A percentile compares a stretch with the other conserved stretches of the same genome.
phyloP scores from a whole-genome alignment of 2,329 filamentous ascomycete genomes.

The Orbilia quercus region DNA sequence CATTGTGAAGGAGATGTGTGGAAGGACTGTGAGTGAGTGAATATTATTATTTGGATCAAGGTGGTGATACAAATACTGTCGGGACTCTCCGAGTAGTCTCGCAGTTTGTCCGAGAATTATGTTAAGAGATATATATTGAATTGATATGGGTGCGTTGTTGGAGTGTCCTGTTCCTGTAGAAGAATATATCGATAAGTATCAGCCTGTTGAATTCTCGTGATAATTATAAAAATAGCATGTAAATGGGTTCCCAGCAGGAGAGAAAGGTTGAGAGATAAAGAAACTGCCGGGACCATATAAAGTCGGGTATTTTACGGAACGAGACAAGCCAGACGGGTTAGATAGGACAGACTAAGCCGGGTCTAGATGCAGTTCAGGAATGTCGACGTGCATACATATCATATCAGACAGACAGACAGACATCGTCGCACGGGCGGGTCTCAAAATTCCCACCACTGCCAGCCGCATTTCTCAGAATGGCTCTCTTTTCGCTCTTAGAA shows the following conservation, averaged over 20 bases:
- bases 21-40: too few relatives aligned
- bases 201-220: too few relatives aligned
- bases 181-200: too few relatives aligned
- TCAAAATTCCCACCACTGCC: slow-evolving; percentile 26
- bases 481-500: slow-evolving; percentile 4
- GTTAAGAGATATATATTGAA: neutral
- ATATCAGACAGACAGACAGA: slow-evolving; percentile 6
- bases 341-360: slow-evolving; percentile 32
- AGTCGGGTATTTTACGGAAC: slow-evolving; percentile 53
- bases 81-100: too few relatives aligned
- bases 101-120: neutral
- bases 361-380: slow-evolving; percentile 57
- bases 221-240: too few relatives aligned
- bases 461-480: slow-evolving; percentile 55
- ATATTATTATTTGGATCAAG: too few relatives aligned
- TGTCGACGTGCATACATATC: slow-evolving; percentile 52
- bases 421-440: slow-evolving; percentile 46
- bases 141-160: neutral
- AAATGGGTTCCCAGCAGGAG: neutral
- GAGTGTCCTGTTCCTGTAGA: too few relatives aligned
- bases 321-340: slow-evolving; percentile 36
- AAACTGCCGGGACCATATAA: slow-evolving; percentile 26
- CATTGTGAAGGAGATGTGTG: slow-evolving; percentile 32
- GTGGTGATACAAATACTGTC: too few relatives aligned
- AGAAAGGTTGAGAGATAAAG: slow-evolving; percentile 12